Evolutionary conservation across 495 filamentous ascomycete species (phyloP).

Genomic region (Neurospora sp.): DNA sequence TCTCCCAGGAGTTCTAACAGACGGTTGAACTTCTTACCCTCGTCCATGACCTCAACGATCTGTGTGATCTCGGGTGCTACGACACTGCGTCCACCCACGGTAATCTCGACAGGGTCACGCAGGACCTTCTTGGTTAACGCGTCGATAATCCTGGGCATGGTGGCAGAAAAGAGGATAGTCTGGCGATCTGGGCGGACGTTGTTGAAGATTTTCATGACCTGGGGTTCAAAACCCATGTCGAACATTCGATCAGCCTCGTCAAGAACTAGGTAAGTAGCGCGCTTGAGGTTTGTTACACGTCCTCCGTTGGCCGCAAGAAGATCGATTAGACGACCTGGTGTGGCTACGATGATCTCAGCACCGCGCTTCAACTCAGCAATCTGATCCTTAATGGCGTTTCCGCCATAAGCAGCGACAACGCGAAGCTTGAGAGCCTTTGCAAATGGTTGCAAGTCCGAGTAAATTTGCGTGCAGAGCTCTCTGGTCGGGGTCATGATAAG

Average conservation of each 20-base stretch:
- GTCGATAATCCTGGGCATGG: conserved; percentile 92
- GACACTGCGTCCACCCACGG: conserved; percentile 81
- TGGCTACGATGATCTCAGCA: conserved; percentile 90
- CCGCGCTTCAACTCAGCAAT: conserved; percentile 94
- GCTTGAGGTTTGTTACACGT: conserved; percentile 77
- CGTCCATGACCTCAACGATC: conserved; percentile 76
- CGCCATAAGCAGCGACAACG: conserved; percentile 91
- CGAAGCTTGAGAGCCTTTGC: conserved; percentile 81
- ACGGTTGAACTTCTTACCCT: conserved; percentile 75
- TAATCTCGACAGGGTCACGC: conserved; percentile 79
- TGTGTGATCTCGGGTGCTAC: conserved; percentile 94
- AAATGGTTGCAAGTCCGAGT: conserved; percentile 88
- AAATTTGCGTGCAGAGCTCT: conserved; percentile 90
- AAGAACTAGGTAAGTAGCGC: conserved; percentile 86
- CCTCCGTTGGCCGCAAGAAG: conserved; percentile 85
- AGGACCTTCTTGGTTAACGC: conserved; percentile 79
- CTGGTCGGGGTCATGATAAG: conserved; percentile 91
- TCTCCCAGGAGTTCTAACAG: conserved; percentile 80
- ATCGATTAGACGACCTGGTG: conserved; percentile 95
- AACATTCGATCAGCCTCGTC: conserved; percentile 99
- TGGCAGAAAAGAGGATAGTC: conserved; percentile 92
- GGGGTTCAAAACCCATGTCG: conserved; percentile 98
- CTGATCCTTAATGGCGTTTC: conserved; percentile 93
- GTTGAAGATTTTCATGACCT: conserved; percentile 90
- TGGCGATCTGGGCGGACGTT: conserved; percentile 88